A percentile compares a stretch with the other conserved stretches of the same genome.
Evolutionary conservation across 2,329 filamentous ascomycete genomes (phyloP).

Genomic region (Ilyonectria sp.): DNA sequence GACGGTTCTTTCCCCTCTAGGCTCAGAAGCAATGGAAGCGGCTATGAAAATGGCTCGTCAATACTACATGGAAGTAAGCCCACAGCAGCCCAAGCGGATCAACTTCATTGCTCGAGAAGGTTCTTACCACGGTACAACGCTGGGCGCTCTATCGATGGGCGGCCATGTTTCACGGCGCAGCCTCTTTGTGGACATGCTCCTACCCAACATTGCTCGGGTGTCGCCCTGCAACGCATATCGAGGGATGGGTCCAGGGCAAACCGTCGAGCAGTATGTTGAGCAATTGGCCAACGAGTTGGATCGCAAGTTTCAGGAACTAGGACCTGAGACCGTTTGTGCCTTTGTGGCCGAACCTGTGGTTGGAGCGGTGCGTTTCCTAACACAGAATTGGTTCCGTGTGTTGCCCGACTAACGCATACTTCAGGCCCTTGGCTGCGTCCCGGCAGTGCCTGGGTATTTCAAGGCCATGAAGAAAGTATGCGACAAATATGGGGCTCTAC

Average conservation of each 20-base stretch:
- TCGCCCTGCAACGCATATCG: slow-evolving; percentile 40
- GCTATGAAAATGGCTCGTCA: slow-evolving; percentile 63
- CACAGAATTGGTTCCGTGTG: background rate
- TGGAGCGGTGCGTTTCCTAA: slow-evolving; percentile 64
- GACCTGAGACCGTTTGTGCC: slow-evolving; percentile 76
- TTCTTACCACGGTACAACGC: slow-evolving; percentile 81
- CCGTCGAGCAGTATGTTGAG: slow-evolving; percentile 44
- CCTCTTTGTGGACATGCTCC: slow-evolving; percentile 41
- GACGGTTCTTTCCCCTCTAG: slow-evolving; percentile 48
- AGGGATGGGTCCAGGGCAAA: slow-evolving; percentile 43
- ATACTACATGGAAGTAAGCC: slow-evolving; percentile 58
- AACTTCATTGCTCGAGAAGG: slow-evolving; percentile 77
- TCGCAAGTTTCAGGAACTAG: slow-evolving; percentile 74
- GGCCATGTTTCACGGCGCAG: slow-evolving; percentile 36
- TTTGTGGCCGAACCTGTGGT: slow-evolving; percentile 82
- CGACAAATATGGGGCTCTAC: slow-evolving; percentile 67
- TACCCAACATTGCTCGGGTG: slow-evolving; percentile 43
- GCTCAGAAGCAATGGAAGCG: slow-evolving; percentile 64
- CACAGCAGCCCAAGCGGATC: slow-evolving; percentile 68
- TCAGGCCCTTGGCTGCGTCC: slow-evolving; percentile 7
- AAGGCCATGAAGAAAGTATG: slow-evolving; percentile 68
- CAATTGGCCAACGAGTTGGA: slow-evolving; percentile 72
- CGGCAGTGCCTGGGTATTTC: slow-evolving; percentile 19
- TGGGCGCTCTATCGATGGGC: slow-evolving; percentile 75
- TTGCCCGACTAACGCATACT: slow-evolving; percentile 48